Evolutionary conservation across 768 basidiomycete species (phyloP), one percentile per base, ranked within the genome.

Genomic region (Boletus vinaceobasis): DNA sequence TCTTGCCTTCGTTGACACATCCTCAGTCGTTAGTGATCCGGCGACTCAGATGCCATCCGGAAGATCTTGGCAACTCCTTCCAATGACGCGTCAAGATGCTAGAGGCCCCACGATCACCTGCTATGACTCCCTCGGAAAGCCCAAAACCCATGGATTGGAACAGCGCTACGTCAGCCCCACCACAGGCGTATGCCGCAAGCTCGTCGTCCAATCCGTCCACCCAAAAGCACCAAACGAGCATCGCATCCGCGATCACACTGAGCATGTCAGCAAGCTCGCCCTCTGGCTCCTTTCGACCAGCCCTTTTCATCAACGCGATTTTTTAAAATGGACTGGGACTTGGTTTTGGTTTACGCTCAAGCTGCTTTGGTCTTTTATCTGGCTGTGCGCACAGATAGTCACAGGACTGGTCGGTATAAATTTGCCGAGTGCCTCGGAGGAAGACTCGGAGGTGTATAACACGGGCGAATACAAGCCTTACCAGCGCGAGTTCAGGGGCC

Each of bases 101-200:
- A 23, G 23, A 23, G 23, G 23, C 7, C 7, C 13, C 7, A 32
- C 13, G 1, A 11, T 52, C 26, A 52, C 36, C 48, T 61, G 70
- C 32, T 39, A 26, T 7, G 54, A 52, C 40, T 33, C 29, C 26
- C 48, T 43, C 2, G 43, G 49, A 11, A 40, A 21, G 0, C 29
- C 14, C 32, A 48, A 53, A 32, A 38, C 7, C 1, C 61, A 63
- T 19, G 57, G 48, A 6, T 23, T 7, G 7, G 57, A 63, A n/a
- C 61, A 60, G 44, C 43, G 61, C 43, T 63, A 60, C n/a, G 40
- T 63, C 35, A 60, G 61, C 33, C 48, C 61, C n/a, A 47, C 59
- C 13, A 63, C 58, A 17, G 61, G 61, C 6, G 1, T 39, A 23
- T 63, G 61, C 19, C 43, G 58, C 31, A 51, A 26, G 26, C 61